Evolutionary conservation across 2,329 filamentous ascomycete species (phyloP).

Genomic region (Pezicula rhizophila): DNA sequence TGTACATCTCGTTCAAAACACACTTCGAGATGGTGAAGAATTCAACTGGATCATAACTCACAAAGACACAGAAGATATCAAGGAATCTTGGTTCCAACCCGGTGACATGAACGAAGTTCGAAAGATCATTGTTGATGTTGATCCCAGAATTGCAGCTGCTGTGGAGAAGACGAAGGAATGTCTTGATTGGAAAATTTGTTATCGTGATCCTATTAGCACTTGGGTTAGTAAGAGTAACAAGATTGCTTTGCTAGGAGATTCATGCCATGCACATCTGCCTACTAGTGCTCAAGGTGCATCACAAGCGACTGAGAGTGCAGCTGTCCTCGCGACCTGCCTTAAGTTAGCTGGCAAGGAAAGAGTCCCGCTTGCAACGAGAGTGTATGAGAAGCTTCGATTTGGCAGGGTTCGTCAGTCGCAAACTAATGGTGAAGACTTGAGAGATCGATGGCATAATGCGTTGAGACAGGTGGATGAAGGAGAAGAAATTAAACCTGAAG

Average conservation of each 20-base stretch:
- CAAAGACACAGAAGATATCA: conserved; percentile 39
- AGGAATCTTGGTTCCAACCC: conserved; percentile 42
- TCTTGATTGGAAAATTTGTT: conserved; percentile 50
- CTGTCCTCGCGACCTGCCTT: conserved; percentile 38
- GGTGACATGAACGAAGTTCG: conserved; percentile 40
- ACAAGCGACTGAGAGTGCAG: conserved; percentile 47
- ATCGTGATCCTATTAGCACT: conserved; percentile 43
- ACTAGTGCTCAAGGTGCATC: conserved; percentile 47
- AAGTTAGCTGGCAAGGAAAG: conserved; percentile 35
- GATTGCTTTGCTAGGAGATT: conserved; percentile 46
- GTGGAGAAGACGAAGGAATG: conserved; percentile 38
- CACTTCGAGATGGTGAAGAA: conserved; percentile 35
- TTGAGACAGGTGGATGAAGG: conserved; percentile 35
- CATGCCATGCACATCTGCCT: conserved; percentile 47
- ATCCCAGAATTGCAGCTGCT: conserved; percentile 39
- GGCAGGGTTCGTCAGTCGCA: conserved; percentile 34
- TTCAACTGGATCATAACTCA: conserved; percentile 43
- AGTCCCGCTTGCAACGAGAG: conserved; percentile 34
- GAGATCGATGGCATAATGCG: conserved; percentile 38
- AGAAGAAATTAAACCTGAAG: conserved; percentile 38
- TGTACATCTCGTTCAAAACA: conserved; percentile 38
- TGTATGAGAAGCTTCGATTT: conserved; percentile 38
- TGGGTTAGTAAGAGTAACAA: conserved; percentile 45
- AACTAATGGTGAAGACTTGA: conserved; percentile 37
- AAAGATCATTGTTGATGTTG: conserved; percentile 30